Conservation (phyloP, 2,329 filamentous ascomycete genomes). For the Tolypocladium album region DNA sequence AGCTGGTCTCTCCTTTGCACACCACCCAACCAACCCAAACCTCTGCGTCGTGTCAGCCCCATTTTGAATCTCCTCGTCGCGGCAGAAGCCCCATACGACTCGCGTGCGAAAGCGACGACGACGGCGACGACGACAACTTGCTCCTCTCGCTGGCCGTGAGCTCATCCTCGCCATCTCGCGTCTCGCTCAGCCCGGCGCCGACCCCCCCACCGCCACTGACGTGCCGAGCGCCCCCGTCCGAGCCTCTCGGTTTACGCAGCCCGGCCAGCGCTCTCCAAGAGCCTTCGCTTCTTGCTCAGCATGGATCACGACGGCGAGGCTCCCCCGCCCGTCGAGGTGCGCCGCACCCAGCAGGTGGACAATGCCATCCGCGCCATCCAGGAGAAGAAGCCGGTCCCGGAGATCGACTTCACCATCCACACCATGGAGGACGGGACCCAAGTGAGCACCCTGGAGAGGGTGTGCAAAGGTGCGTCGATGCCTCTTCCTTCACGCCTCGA, state of each 20-base stretch:
- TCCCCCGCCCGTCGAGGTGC: conserved; percentile 26
- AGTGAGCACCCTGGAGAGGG: conserved; percentile 89
- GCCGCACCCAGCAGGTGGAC: conserved; percentile 58
- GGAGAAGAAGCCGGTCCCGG: conserved; percentile 89
- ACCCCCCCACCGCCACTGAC: background rate
- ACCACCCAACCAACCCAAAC: background rate
- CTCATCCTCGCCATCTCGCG: background rate
- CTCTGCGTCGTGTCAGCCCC: background rate
- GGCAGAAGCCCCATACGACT: background rate
- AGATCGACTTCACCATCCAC: conserved; percentile 98
- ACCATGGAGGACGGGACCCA: conserved; percentile 96
- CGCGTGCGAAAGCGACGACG: background rate
- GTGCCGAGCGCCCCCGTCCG: background rate
- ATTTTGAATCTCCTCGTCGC: background rate
- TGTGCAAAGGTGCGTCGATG: conserved; percentile 81
- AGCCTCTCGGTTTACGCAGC: background rate
- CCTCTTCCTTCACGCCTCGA: background rate
- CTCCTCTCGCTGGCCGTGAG: conserved; percentile 7
- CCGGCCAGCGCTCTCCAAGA: background rate
- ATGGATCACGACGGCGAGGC: conserved; percentile 39
- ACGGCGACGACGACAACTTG: background rate
- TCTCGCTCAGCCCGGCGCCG: background rate
- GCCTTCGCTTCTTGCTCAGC: conserved; percentile 11
- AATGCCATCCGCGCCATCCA: conserved; percentile 86
- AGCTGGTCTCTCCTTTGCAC: conserved; percentile 5